These are phyloP conservation scores for Eudorina sp. DNA, from an alignment of 139 green algal genomes.

Conservation along the genomic window DNA sequence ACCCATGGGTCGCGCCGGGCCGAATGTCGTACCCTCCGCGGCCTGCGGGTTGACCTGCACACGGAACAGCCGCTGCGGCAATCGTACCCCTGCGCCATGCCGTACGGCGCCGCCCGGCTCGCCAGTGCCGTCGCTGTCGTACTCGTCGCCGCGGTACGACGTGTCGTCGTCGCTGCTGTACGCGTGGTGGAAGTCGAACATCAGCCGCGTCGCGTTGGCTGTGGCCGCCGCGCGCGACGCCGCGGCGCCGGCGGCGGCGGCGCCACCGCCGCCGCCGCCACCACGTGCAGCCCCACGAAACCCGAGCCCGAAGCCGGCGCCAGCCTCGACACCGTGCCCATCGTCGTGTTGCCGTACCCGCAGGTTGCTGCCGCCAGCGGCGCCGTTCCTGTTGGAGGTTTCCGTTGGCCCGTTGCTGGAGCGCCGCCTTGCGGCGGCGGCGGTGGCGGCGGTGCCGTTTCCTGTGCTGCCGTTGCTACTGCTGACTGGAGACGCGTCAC, in stretches of 20 bases:
- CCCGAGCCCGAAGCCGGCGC: background rate
- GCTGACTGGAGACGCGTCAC: background rate
- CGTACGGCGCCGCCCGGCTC: background rate
- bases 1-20: conserved; percentile 10
- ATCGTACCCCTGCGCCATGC: background rate
- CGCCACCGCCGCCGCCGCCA: background rate
- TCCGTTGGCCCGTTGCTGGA: background rate
- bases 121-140: background rate
- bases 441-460: background rate
- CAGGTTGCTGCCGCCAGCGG: background rate
- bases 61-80: conserved; percentile 14
- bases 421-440: background rate
- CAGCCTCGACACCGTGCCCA: background rate
- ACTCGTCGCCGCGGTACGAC: background rate
- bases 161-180: background rate
- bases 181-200: background rate
- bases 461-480: background rate
- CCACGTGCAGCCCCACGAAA: background rate
- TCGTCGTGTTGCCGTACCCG: background rate
- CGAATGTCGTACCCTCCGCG: background rate
- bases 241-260: background rate
- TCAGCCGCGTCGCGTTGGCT: background rate
- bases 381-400: background rate
- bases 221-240: background rate
- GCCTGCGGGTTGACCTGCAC: background rate